Evolutionary conservation across 2,329 filamentous ascomycete species (phyloP).

Genomic region (Penicillium vulpinum): DNA sequence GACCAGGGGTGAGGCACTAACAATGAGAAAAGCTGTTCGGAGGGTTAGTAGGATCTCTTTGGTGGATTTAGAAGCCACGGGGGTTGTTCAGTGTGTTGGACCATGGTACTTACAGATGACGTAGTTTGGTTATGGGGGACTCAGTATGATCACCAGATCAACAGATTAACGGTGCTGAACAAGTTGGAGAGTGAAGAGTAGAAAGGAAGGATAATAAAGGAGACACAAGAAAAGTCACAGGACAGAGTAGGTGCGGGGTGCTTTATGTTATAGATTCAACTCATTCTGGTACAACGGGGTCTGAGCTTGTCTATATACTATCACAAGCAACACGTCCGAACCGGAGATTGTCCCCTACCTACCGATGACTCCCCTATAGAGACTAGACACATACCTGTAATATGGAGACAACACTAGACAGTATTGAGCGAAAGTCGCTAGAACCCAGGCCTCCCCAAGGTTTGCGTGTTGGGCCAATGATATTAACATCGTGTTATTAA

Average conservation of each 20-base stretch:
- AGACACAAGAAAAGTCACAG: constrained; percentile 20
- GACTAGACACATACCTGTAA: too few relatives aligned
- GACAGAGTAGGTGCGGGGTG: constrained; percentile 13
- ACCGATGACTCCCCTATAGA: too few relatives aligned
- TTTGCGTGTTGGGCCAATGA: constrained; percentile 10
- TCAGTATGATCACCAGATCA: not conserved
- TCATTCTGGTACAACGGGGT: constrained; percentile 6
- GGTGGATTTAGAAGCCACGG: constrained; percentile 14
- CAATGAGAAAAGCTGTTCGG: not conserved
- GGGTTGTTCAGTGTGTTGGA: constrained; percentile 1
- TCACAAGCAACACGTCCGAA: too few relatives aligned
- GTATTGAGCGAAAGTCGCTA: not conserved
- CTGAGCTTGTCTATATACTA: constrained; percentile 15
- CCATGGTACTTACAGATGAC: constrained; percentile 23
- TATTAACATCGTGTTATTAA: constrained; percentile 3
- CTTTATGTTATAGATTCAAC: not conserved
- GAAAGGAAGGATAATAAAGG: constrained; percentile 1
- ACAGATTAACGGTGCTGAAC: not conserved
- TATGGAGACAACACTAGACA: not conserved
- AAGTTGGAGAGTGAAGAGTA: constrained; percentile 2
- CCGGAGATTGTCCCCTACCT: not conserved
- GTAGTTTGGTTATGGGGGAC: constrained; percentile 2
- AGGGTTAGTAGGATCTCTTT: constrained; percentile 6
- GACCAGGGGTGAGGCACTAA: not conserved
- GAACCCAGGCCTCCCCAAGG: not conserved